A percentile compares a stretch with the other conserved stretches of the same genome.
These are phyloP conservation scores for Bruguiera gymnorhiza DNA, from an alignment of 345 rosid genomes.

Conservation along the genomic window DNA sequence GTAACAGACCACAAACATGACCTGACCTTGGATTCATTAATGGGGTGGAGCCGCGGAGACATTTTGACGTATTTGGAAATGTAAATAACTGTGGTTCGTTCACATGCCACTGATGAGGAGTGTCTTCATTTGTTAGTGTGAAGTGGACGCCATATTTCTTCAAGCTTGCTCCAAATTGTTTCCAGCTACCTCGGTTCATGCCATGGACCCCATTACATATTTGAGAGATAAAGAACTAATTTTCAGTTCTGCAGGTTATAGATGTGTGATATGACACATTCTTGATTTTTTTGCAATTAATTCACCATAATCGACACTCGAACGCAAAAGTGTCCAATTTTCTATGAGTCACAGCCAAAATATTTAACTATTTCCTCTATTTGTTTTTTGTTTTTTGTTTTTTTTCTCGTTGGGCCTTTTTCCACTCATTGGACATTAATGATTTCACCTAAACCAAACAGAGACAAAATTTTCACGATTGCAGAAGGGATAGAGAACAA, in stretches of 20 bases:
- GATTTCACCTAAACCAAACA: too few relatives aligned
- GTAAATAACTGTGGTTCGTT: not conserved
- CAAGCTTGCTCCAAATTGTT: not conserved
- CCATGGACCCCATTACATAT: slow-evolving; percentile 4
- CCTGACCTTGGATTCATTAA: not conserved
- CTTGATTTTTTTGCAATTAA: not conserved
- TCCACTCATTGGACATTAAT: too few relatives aligned
- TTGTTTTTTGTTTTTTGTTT: too few relatives aligned
- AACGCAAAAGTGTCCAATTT: too few relatives aligned
- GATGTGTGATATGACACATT: not conserved
- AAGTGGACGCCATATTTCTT: not conserved
- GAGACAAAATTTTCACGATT: too few relatives aligned
- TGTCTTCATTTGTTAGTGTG: not conserved
- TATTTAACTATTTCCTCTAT: too few relatives aligned
- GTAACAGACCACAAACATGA: not conserved
- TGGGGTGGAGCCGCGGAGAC: not conserved
- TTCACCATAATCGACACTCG: too few relatives aligned
- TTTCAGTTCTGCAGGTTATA: not conserved
- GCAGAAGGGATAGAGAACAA: not conserved
- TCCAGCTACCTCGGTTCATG: not conserved
- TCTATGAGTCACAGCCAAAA: too few relatives aligned
- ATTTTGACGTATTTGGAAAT: not conserved
- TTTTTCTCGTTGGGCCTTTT: too few relatives aligned
- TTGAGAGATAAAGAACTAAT: too few relatives aligned
- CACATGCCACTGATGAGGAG: slow-evolving; percentile 6